phyloP scores from a whole-genome alignment of 2,329 filamentous ascomycete genomes.

The Ustulina deusta region DNA sequence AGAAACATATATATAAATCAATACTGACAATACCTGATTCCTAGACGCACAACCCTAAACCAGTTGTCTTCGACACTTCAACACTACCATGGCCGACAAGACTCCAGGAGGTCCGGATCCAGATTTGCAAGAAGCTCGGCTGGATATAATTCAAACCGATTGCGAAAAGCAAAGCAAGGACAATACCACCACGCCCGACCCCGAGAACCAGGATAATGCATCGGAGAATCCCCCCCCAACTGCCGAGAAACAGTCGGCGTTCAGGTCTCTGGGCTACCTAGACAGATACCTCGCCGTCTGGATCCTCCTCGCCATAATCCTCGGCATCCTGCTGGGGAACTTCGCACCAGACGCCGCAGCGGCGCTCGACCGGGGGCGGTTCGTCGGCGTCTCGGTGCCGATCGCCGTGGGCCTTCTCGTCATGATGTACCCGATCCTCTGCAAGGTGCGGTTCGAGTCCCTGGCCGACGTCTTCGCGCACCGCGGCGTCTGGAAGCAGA shows the following conservation, averaged over 20 bases:
- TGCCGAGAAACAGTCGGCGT: conserved; percentile 54
- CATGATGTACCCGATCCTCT: conserved; percentile 96
- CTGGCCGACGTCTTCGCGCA: conserved; percentile 74
- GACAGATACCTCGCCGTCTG: conserved; percentile 75
- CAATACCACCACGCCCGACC: conserved; percentile 17
- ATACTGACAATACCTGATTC: not conserved
- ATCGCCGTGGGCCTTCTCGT: conserved; percentile 82
- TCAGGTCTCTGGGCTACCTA: conserved; percentile 68
- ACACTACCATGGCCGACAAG: conserved; percentile 21
- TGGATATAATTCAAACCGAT: not conserved
- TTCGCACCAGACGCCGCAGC: conserved; percentile 73
- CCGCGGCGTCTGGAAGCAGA: conserved; percentile 78
- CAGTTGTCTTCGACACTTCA: not conserved
- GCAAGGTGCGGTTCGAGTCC: conserved; percentile 84
- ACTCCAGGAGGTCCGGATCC: not conserved
- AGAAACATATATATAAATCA: not conserved
- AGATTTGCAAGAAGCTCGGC: not conserved
- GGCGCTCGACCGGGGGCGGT: conserved; percentile 75
- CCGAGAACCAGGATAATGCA: conserved; percentile 32
- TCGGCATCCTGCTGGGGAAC: conserved; percentile 82
- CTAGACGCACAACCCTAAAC: not conserved
- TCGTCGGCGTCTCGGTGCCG: conserved; percentile 65
- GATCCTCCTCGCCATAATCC: conserved; percentile 82
- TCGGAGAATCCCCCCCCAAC: not conserved
- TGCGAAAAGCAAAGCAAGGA: conserved; percentile 18